Conservation (phyloP, 2,329 filamentous ascomycete genomes). For the Fonsecaea pugnacius region DNA sequence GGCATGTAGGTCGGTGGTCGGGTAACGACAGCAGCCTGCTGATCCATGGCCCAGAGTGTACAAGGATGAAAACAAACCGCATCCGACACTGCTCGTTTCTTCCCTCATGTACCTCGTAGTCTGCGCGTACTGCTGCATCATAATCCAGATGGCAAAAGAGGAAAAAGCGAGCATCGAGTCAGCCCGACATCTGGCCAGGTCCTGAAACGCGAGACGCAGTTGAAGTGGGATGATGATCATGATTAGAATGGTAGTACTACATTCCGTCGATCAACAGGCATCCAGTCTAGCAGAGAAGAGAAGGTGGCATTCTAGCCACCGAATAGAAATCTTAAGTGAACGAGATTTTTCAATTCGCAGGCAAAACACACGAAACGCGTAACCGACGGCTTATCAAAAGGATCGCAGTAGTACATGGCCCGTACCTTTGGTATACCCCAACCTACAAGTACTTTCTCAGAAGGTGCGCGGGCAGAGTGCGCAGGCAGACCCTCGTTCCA, state of each 20-base stretch:
- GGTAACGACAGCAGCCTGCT: background rate
- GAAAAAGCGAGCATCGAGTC: background rate
- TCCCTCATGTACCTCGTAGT: background rate
- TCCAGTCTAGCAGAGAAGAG: slow-evolving; percentile 18
- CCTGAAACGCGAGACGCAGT: slow-evolving; percentile 13
- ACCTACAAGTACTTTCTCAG: background rate
- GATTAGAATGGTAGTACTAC: slow-evolving; percentile 2
- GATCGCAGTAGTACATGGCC: background rate
- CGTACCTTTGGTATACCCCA: background rate
- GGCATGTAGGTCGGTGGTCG: background rate
- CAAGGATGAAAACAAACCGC: background rate
- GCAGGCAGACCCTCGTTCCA: background rate
- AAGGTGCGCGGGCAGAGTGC: background rate
- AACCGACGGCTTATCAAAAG: slow-evolving; percentile 2
- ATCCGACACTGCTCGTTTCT: background rate
- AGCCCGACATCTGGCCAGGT: background rate
- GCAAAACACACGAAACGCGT: background rate
- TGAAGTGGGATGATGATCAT: slow-evolving; percentile 15
- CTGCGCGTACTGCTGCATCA: background rate
- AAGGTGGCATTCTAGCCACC: slow-evolving; percentile 15
- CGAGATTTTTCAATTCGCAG: background rate
- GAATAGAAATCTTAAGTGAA: background rate
- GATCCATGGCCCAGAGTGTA: background rate
- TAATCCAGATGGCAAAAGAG: background rate
- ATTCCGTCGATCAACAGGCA: slow-evolving; percentile 13